phyloP scores from a whole-genome alignment of 345 rosid species.

The Citrus inodora region DNA sequence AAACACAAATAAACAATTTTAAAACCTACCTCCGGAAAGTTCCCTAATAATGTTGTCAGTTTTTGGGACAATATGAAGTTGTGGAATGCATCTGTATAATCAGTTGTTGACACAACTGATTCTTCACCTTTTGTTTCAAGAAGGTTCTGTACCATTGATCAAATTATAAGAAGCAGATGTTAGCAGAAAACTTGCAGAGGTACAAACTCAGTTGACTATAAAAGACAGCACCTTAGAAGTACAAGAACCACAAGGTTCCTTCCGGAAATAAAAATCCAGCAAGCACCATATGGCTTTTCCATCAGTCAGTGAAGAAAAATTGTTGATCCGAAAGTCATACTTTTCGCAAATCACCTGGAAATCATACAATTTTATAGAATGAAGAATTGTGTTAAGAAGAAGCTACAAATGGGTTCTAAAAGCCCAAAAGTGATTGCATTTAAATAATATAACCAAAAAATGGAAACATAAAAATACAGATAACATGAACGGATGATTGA shows the following conservation, averaged over 20 bases:
- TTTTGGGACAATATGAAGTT: slow-evolving; percentile 82
- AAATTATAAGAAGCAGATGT: slow-evolving; percentile 13
- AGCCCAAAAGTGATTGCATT: not conserved
- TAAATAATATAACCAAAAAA: not conserved
- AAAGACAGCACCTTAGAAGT: slow-evolving; percentile 42
- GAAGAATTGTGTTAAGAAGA: not conserved
- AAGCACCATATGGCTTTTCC: slow-evolving; percentile 97
- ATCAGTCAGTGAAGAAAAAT: slow-evolving; percentile 59
- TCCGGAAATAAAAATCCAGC: slow-evolving; percentile 88
- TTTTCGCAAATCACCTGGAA: slow-evolving; percentile 64
- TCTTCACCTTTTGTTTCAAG: slow-evolving; percentile 43
- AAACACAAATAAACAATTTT: not conserved
- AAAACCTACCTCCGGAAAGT: slow-evolving; percentile 78
- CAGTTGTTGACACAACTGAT: slow-evolving; percentile 61
- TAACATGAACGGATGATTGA: not conserved
- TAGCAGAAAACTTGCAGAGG: not conserved
- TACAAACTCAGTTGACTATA: not conserved
- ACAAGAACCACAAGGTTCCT: slow-evolving; percentile 63
- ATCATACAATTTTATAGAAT: not conserved
- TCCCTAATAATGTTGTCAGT: slow-evolving; percentile 67
- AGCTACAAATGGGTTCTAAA: not conserved
- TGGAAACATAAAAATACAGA: not conserved
- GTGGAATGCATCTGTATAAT: slow-evolving; percentile 81
- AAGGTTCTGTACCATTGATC: slow-evolving; percentile 39
- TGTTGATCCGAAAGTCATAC: slow-evolving; percentile 50